These are phyloP conservation scores for Cotoneaster glaucophyllus DNA, from an alignment of 306 rosid genomes.

Conservation along the genomic window DNA sequence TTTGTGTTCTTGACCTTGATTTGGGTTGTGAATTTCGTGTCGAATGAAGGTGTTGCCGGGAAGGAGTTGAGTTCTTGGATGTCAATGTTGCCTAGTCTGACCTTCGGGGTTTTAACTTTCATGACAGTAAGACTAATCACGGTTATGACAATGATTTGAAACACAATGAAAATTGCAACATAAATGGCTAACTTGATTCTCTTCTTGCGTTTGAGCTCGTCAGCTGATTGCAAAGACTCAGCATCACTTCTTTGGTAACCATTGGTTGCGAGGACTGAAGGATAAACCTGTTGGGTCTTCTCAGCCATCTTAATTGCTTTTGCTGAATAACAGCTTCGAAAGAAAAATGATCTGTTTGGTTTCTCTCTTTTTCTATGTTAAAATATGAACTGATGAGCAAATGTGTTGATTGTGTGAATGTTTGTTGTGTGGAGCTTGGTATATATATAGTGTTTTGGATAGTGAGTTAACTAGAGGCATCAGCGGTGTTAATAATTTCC, in stretches of 20 bases:
- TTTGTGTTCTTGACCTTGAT: slow-evolving; percentile 9
- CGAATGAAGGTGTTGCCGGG: not conserved
- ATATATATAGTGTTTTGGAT: not conserved
- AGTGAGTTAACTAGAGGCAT: not conserved
- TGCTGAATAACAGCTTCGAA: not conserved
- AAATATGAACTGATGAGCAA: not conserved
- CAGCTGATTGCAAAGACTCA: slow-evolving; percentile 2
- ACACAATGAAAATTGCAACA: slow-evolving; percentile 9
- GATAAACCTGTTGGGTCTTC: not conserved
- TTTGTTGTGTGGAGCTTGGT: not conserved
- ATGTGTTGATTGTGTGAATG: not conserved
- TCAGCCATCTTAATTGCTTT: not conserved
- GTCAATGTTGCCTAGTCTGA: not conserved
- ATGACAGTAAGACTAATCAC: not conserved
- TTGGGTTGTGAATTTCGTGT: slow-evolving; percentile 4
- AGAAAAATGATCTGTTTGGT: not conserved
- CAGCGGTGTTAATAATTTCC: not conserved
- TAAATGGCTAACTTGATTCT: slow-evolving; percentile 7
- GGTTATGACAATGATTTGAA: slow-evolving; percentile 17
- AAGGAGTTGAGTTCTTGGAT: not conserved
- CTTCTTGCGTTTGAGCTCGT: not conserved
- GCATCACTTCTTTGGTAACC: slow-evolving; percentile 11
- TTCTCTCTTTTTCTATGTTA: not conserved
- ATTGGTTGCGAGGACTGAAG: not conserved
- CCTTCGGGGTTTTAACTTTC: slow-evolving; percentile 4